A percentile compares a stretch with the other conserved stretches of the same genome.
Evolutionary conservation across 257 asterid species (phyloP).

Genomic region (Ligustrum vulgare): DNA sequence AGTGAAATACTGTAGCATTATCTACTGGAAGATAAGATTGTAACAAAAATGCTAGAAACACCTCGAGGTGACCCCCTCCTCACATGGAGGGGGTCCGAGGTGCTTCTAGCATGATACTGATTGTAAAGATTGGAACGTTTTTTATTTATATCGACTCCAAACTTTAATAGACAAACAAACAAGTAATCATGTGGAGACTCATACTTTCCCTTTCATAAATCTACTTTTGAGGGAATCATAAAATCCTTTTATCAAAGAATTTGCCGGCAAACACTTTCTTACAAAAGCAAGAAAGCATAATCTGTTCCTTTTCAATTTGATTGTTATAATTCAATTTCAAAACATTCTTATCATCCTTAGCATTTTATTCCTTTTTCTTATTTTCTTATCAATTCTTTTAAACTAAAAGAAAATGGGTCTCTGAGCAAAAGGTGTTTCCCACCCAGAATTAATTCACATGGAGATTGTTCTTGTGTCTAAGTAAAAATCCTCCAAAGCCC

Average conservation of each 20-base stretch:
- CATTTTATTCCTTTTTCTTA: not conserved
- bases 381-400: not conserved
- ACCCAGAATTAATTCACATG: slow-evolving; percentile 31
- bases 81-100: too few relatives aligned
- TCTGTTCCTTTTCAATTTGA: not conserved
- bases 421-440: slow-evolving; percentile 43
- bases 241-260: not conserved
- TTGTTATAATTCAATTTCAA: not conserved
- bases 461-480: slow-evolving; percentile 15
- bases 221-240: not conserved
- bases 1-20: too few relatives aligned
- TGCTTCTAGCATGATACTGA: too few relatives aligned
- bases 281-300: not conserved
- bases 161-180: not conserved
- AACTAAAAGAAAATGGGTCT: not conserved
- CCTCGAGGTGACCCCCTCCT: too few relatives aligned
- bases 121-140: too few relatives aligned
- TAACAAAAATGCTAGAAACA: too few relatives aligned
- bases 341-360: not conserved
- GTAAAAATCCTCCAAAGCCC: not conserved
- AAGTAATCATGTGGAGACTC: not conserved
- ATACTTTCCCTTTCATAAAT: not conserved
- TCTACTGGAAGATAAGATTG: too few relatives aligned
- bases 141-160: not conserved
- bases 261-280: not conserved